These are phyloP conservation scores for Nemania sp. DNA, from an alignment of 2,329 filamentous ascomycete genomes.

Conservation along the genomic window DNA sequence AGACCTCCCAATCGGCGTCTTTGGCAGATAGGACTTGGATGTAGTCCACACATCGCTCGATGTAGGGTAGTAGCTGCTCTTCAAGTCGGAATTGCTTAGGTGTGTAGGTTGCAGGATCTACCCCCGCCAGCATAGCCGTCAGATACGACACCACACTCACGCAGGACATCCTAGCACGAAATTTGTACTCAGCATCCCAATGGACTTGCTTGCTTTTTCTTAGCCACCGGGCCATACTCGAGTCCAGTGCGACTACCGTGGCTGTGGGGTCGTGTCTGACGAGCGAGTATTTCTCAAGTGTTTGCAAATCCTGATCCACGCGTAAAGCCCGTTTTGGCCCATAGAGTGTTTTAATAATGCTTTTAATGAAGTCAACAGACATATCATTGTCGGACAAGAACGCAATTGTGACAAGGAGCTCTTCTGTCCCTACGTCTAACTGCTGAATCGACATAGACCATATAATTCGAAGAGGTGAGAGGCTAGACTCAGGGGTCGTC, in stretches of 20 bases:
- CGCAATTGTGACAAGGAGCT: background rate
- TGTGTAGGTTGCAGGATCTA: background rate
- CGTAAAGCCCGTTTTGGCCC: background rate
- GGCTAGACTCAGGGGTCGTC: background rate
- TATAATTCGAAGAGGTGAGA: background rate
- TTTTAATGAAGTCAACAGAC: background rate
- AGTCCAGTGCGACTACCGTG: background rate
- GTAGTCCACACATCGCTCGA: constrained; percentile 6
- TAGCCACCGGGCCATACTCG: background rate
- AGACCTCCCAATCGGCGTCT: background rate
- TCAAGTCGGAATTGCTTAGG: constrained; percentile 8
- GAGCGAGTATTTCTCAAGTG: background rate
- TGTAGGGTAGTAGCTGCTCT: background rate
- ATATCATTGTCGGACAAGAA: constrained; percentile 1
- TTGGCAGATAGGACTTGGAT: background rate
- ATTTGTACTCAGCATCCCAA: background rate
- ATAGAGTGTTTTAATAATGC: background rate
- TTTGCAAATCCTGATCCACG: background rate
- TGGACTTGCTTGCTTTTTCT: background rate
- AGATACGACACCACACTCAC: background rate
- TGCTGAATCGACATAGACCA: background rate
- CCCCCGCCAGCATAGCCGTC: background rate
- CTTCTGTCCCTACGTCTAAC: background rate
- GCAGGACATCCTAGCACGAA: background rate
- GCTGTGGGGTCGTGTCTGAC: background rate